phyloP scores from a whole-genome alignment of 768 basidiomycete species.

The Tricholoma sp. region DNA sequence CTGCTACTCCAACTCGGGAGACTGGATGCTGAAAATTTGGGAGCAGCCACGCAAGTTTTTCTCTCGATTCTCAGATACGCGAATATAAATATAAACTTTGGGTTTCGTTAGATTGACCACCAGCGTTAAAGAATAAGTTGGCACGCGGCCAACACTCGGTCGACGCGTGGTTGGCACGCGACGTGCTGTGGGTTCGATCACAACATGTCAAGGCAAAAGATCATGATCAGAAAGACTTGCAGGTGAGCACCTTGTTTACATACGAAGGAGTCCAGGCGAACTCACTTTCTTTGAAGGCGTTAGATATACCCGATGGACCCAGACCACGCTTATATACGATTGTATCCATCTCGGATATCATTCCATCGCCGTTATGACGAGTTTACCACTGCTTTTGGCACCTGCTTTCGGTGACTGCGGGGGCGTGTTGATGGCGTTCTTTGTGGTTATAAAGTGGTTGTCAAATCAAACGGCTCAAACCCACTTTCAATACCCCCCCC shows the following conservation, averaged over 20 bases:
- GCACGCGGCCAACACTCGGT: neutral
- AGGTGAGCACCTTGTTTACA: neutral
- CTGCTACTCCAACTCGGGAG: neutral
- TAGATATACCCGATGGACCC: neutral
- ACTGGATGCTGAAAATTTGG: too few species aligned
- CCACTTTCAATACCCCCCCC: neutral
- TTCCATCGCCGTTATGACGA: neutral
- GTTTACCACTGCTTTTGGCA: neutral
- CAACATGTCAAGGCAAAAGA: neutral
- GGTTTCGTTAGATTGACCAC: neutral
- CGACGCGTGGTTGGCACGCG: neutral
- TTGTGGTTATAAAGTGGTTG: neutral
- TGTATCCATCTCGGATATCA: neutral
- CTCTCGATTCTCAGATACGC: neutral
- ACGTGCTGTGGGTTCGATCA: neutral
- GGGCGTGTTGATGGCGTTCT: slow-evolving; percentile 4
- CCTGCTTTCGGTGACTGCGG: neutral
- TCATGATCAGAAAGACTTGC: neutral
- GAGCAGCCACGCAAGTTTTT: neutral
- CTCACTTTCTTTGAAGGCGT: neutral
- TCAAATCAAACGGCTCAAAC: too few species aligned
- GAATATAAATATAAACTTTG: neutral
- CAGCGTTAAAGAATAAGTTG: neutral
- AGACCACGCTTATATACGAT: neutral
- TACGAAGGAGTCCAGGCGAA: neutral